Conservation (phyloP, 2,329 filamentous ascomycete species). For the Huntiella savannae region DNA sequence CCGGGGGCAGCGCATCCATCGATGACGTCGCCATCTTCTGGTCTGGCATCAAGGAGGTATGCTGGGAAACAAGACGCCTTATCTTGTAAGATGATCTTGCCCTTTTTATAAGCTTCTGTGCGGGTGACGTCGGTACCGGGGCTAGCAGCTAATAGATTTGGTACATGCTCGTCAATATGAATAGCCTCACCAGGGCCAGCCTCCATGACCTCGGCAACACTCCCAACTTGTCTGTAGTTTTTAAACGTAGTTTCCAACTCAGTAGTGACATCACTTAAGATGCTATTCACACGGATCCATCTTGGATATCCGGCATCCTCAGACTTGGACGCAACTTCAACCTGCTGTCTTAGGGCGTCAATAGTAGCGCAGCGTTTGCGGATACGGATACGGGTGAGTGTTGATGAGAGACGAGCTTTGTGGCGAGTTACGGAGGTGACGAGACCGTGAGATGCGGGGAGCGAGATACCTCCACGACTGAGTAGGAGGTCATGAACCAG, state of each 20-base stretch:
- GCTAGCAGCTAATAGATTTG: constrained; percentile 64
- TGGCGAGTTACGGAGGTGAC: constrained; percentile 59
- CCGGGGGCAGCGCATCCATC: constrained; percentile 89
- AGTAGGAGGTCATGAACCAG: constrained; percentile 75
- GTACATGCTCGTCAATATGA: constrained; percentile 63
- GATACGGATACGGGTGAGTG: constrained; percentile 64
- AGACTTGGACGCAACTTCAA: constrained; percentile 31
- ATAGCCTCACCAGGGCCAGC: constrained; percentile 21
- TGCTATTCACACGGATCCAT: constrained; percentile 75
- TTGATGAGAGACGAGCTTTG: constrained; percentile 60
- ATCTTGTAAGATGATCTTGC: constrained; percentile 77
- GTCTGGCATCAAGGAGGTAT: constrained; percentile 54
- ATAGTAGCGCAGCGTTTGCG: constrained; percentile 50
- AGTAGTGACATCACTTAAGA: constrained; percentile 50
- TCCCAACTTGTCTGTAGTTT: constrained; percentile 35
- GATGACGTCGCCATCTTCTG: constrained; percentile 57
- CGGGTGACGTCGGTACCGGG: constrained; percentile 53
- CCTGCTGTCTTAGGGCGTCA: constrained; percentile 40
- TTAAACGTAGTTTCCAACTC: constrained; percentile 61
- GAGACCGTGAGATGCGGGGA: constrained; percentile 62
- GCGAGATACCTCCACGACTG: constrained; percentile 61
- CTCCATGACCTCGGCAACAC: constrained; percentile 36
- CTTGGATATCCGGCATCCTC: constrained; percentile 50
- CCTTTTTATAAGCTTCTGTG: constrained; percentile 52
- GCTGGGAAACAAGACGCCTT: constrained; percentile 96